Conservation (phyloP, 352 stramenopile genomes). For the Phytophthora cryptogea region DNA sequence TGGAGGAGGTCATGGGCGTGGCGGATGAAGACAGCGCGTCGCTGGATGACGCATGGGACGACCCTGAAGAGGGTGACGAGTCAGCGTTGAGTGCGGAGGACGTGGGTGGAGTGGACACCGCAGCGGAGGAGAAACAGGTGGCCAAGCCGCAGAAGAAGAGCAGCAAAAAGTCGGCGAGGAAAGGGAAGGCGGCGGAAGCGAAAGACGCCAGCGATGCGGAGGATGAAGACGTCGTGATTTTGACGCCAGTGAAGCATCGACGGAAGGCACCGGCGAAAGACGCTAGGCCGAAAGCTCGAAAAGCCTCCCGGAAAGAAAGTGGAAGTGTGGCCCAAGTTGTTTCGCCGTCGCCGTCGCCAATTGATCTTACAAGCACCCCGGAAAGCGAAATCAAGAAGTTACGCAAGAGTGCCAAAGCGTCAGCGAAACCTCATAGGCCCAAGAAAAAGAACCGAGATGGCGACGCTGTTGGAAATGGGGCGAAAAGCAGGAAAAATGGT, state of each 20-base stretch:
- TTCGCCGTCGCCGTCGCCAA: constrained; percentile 29
- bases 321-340: constrained; percentile 15
- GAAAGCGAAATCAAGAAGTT: constrained; percentile 29
- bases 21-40: constrained; percentile 13
- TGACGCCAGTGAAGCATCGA: constrained; percentile 11
- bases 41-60: constrained; percentile 28
- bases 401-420: constrained; percentile 12
- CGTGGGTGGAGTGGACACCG: not conserved
- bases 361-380: constrained; percentile 35
- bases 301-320: constrained; percentile 21
- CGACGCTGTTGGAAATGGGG: constrained; percentile 3
- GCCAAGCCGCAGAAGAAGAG: constrained; percentile 15
- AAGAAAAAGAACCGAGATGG: constrained; percentile 23
- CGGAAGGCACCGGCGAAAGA: constrained; percentile 23
- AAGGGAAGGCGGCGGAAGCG: constrained; percentile 6
- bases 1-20: constrained; percentile 22
- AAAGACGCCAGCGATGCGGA: constrained; percentile 15
- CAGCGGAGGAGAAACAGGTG: constrained; percentile 19
- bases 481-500: constrained; percentile 14
- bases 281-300: constrained; percentile 9
- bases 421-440: constrained; percentile 6
- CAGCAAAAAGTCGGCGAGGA: constrained; percentile 12
- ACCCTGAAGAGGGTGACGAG: constrained; percentile 18
- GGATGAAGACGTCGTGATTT: constrained; percentile 19
- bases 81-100: constrained; percentile 12